Conservation (phyloP, 768 basidiomycete genomes). For the Boletus reticuloceps region DNA sequence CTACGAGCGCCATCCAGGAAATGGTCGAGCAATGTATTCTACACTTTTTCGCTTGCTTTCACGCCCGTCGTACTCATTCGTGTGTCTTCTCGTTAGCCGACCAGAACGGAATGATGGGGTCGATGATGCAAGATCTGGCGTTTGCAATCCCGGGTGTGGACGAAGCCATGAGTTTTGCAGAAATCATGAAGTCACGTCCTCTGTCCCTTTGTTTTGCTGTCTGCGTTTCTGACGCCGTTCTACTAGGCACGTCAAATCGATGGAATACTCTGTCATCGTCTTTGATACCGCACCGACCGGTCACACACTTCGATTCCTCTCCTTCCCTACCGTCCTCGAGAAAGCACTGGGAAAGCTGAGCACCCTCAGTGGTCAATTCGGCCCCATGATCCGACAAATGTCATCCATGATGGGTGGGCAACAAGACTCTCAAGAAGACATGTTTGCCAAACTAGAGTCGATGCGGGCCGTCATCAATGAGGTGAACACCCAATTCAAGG, state of each 20-base stretch:
- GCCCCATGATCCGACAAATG: constrained; percentile 97
- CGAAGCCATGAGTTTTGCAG: constrained; percentile 99
- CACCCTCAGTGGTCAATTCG: constrained; percentile 90
- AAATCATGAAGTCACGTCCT: constrained; percentile 90
- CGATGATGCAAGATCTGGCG: constrained; percentile 99
- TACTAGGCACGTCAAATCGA: constrained; percentile 94
- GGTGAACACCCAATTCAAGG: constrained; percentile 99
- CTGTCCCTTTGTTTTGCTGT: not conserved
- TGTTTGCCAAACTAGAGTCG: constrained; percentile 96
- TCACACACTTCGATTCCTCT: constrained; percentile 96
- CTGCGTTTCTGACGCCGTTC: not conserved
- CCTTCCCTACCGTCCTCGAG: constrained; percentile 97
- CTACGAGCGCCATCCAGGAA: constrained; percentile 95
- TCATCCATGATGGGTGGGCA: constrained; percentile 95
- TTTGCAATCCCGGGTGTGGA: constrained; percentile 99
- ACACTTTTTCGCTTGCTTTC: not conserved
- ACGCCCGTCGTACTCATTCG: not conserved
- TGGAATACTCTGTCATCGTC: constrained; percentile 99
- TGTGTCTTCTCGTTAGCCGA: constrained; percentile 51
- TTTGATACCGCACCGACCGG: constrained; percentile 99
- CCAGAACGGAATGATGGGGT: constrained; percentile 92
- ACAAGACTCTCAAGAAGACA: constrained; percentile 89
- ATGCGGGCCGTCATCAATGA: constrained; percentile 98
- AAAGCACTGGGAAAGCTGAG: constrained; percentile 96
- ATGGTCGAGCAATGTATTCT: constrained; percentile 92